These are phyloP conservation scores for Aspergillus campestris DNA, from an alignment of 495 filamentous ascomycete species.

Conservation along the genomic window DNA sequence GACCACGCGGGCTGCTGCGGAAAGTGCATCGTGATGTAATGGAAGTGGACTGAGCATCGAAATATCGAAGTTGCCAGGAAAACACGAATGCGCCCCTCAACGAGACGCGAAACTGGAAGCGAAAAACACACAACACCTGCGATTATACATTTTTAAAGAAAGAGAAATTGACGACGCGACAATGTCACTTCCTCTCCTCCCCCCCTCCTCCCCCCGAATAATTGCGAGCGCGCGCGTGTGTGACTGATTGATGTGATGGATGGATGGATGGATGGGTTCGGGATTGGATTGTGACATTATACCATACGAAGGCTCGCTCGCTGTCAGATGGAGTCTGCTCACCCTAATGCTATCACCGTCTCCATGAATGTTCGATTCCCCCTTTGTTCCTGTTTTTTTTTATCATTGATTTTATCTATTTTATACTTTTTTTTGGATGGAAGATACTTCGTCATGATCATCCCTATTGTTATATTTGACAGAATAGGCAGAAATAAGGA, in stretches of 20 bases:
- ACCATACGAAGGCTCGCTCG: slow-evolving; percentile 17
- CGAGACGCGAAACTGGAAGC: slow-evolving; percentile 10
- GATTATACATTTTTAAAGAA: slow-evolving; percentile 6
- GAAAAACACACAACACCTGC: slow-evolving; percentile 3
- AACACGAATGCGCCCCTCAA: slow-evolving; percentile 7
- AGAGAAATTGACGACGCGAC: slow-evolving; percentile 11
- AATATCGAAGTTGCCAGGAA: slow-evolving; percentile 16
- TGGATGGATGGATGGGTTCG: slow-evolving; percentile 12
- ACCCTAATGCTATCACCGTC: slow-evolving; percentile 35
- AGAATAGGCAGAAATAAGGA: background rate
- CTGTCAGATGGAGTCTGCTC: slow-evolving; percentile 28
- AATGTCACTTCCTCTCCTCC: slow-evolving; percentile 4
- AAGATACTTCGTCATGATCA: slow-evolving; percentile 11
- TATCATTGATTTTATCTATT: slow-evolving; percentile 12
- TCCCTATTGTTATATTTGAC: background rate
- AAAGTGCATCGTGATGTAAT: slow-evolving; percentile 87
- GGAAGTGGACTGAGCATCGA: slow-evolving; percentile 13
- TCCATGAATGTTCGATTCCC: slow-evolving; percentile 41
- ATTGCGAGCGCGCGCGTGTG: too few relatives aligned
- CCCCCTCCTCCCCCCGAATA: too few relatives aligned
- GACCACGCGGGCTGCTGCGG: slow-evolving; percentile 72
- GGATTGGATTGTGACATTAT: slow-evolving; percentile 20
- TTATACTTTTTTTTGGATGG: slow-evolving; percentile 8
- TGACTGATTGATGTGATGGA: background rate
- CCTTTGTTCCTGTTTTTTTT: slow-evolving; percentile 31